A percentile compares a stretch with the other conserved stretches of the same genome.
Evolutionary conservation across 1,284 basidiomycete genomes (phyloP).

Genomic region (Sanghuangporus weigelae): DNA sequence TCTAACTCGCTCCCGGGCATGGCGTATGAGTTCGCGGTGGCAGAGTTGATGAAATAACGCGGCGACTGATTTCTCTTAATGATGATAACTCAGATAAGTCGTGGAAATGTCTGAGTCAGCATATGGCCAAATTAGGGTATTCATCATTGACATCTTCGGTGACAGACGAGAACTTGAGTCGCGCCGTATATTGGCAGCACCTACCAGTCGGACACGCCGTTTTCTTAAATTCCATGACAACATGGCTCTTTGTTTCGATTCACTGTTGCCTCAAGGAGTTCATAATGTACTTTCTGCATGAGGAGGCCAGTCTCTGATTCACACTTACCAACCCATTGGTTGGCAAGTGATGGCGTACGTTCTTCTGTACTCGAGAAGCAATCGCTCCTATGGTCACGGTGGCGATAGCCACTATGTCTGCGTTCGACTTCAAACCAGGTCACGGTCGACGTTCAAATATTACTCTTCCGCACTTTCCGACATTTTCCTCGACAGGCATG

Average conservation of each 20-base stretch:
- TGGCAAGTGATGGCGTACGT: neutral
- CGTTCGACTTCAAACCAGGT: neutral
- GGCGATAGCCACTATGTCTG: neutral
- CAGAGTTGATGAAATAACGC: no score
- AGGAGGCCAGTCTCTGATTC: neutral
- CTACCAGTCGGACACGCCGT: no score
- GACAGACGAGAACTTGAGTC: no score
- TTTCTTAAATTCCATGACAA: no score
- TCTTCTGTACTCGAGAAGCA: neutral
- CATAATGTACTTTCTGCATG: neutral
- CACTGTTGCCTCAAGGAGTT: neutral
- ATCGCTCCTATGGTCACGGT: neutral
- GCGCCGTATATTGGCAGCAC: no score
- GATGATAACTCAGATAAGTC: no score
- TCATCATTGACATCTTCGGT: no score
- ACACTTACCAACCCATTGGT: neutral
- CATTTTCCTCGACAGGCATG: neutral
- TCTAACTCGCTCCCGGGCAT: no score
- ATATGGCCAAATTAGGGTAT: no score
- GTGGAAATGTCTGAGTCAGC: no score
- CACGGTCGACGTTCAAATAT: neutral
- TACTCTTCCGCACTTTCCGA: neutral
- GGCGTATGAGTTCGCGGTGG: no score
- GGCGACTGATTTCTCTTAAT: no score
- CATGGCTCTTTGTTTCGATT: neutral